These are phyloP conservation scores for Corchorus olitorius DNA, from an alignment of 345 rosid genomes.

Conservation along the genomic window DNA sequence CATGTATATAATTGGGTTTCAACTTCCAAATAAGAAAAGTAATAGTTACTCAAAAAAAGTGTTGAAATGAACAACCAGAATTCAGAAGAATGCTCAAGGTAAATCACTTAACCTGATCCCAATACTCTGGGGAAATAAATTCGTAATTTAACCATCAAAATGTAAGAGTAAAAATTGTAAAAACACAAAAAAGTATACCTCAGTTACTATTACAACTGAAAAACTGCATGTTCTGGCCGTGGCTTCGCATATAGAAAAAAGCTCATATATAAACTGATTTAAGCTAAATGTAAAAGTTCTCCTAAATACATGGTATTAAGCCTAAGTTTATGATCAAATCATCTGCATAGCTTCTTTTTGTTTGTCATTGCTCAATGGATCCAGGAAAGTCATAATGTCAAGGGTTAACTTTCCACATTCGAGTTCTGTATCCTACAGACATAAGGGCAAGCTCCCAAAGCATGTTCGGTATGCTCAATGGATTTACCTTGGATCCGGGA, in stretches of 20 bases:
- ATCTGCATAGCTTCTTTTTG: neutral
- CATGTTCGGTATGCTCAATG: slow-evolving; percentile 91
- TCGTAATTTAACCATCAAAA: neutral
- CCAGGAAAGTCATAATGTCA: slow-evolving; percentile 28
- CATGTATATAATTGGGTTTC: too few relatives aligned
- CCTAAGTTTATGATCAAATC: neutral
- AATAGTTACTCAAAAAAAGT: too few relatives aligned
- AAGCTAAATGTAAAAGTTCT: neutral
- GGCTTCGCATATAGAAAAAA: neutral
- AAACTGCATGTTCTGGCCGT: neutral
- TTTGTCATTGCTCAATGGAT: slow-evolving; percentile 1
- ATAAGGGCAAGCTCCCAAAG: slow-evolving; percentile 95
- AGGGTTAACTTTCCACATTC: slow-evolving; percentile 66
- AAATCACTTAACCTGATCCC: neutral
- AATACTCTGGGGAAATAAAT: neutral
- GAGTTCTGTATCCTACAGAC: slow-evolving; percentile 84
- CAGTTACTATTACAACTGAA: neutral
- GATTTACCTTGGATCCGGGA: slow-evolving; percentile 94
- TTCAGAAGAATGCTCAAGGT: neutral
- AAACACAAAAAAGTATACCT: neutral
- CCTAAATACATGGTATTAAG: neutral
- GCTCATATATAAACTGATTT: neutral
- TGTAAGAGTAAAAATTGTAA: neutral
- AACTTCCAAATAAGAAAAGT: too few relatives aligned
- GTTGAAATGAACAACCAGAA: too few relatives aligned